Percentiles rank a stretch among this genome's conserved stretches.
Conservation (phyloP, 1,139 yeast genomes). For the Kodamaea alishanica region DNA sequence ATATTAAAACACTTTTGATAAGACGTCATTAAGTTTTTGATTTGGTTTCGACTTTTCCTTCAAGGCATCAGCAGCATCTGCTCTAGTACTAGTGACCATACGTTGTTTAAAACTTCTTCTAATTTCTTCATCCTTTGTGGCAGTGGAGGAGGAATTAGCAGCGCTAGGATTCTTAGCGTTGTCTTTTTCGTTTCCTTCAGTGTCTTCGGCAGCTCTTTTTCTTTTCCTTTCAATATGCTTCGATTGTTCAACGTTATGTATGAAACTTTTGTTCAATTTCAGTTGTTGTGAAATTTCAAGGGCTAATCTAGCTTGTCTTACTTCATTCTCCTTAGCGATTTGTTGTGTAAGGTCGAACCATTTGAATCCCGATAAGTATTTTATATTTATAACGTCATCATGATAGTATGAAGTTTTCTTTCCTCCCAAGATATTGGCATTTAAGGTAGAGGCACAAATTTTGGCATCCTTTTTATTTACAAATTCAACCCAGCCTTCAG, state of each 20-base stretch:
- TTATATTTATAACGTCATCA: constrained; percentile 89
- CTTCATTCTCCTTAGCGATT: constrained; percentile 85
- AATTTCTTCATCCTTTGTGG: constrained; percentile 27
- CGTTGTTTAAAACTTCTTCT: constrained; percentile 63
- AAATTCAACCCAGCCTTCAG: constrained; percentile 98
- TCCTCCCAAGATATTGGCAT: constrained; percentile 89
- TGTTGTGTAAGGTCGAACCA: constrained; percentile 96
- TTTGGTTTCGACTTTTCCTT: constrained; percentile 44
- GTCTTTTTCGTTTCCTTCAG: constrained; percentile 6
- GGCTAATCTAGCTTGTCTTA: constrained; percentile 80
- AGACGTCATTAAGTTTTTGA: constrained; percentile 45
- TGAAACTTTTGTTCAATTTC: constrained; percentile 77
- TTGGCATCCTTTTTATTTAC: constrained; percentile 81
- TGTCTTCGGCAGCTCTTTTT: constrained; percentile 27
- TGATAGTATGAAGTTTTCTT: constrained; percentile 88
- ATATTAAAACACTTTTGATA: constrained; percentile 28
- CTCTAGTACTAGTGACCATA: constrained; percentile 59
- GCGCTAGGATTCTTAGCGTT: neutral
- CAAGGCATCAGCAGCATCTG: constrained; percentile 51
- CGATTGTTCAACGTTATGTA: constrained; percentile 80
- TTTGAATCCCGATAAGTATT: constrained; percentile 85
- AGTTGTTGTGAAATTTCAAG: constrained; percentile 88
- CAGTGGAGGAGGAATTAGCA: constrained; percentile 1
- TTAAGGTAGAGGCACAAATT: constrained; percentile 77
- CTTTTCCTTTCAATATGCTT: constrained; percentile 66